Conservation (phyloP, 2,329 filamentous ascomycete species). For the Clarireedia homoeocarpa region DNA sequence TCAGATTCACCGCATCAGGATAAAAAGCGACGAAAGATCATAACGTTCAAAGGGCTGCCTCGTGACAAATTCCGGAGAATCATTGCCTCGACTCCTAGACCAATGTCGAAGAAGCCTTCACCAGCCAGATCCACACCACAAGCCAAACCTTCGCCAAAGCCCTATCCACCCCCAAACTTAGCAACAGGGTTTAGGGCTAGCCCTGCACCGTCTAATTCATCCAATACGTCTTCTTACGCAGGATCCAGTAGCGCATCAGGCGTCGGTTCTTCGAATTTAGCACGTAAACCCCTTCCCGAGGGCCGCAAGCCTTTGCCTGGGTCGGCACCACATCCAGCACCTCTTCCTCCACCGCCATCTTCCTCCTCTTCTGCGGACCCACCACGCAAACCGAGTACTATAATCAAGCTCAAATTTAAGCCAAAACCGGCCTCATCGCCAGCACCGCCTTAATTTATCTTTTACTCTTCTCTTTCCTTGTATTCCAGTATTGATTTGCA, state of each 20-base stretch:
- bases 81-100: constrained; percentile 15
- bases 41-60: constrained; percentile 10
- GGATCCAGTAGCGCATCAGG: constrained; percentile 5
- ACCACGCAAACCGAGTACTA: background rate
- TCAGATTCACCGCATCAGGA: constrained; percentile 7
- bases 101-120: constrained; percentile 2
- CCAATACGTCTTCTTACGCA: constrained; percentile 7
- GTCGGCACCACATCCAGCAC: background rate
- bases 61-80: constrained; percentile 16
- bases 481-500: background rate
- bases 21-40: constrained; percentile 8
- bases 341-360: background rate
- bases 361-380: background rate
- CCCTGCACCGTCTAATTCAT: constrained; percentile 10
- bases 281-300: constrained; percentile 18
- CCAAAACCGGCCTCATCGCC: background rate
- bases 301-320: constrained; percentile 13
- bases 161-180: constrained; percentile 18
- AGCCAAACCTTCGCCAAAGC: constrained; percentile 1
- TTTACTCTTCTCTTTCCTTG: background rate
- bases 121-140: constrained; percentile 5
- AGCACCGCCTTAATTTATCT: background rate
- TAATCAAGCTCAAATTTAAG: background rate
- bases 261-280: background rate
- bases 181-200: constrained; percentile 12